Percentiles rank a stretch among this genome's conserved stretches.
Conservation (phyloP, 2,329 filamentous ascomycete genomes). For the Bretziella fagacearum region DNA sequence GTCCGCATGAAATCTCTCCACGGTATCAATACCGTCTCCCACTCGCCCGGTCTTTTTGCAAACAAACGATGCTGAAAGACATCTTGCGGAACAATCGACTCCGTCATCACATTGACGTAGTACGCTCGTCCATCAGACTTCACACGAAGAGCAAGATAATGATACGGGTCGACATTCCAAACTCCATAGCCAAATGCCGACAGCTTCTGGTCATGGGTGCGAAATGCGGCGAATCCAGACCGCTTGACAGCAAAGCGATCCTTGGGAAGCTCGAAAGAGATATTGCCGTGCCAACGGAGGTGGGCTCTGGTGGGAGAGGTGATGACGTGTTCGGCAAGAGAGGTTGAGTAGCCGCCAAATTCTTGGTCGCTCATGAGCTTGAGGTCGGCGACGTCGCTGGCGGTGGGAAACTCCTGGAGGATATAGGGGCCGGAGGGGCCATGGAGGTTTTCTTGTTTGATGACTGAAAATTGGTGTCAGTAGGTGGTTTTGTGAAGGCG, state of each 20-base stretch:
- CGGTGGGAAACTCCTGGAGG: slow-evolving; percentile 44
- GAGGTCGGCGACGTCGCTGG: slow-evolving; percentile 28
- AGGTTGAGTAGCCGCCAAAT: slow-evolving; percentile 71
- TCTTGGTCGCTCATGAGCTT: slow-evolving; percentile 77
- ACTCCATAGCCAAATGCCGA: slow-evolving; percentile 74
- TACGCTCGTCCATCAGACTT: slow-evolving; percentile 86
- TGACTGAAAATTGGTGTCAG: slow-evolving; percentile 28
- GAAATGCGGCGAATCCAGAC: slow-evolving; percentile 78
- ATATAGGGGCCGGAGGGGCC: slow-evolving; percentile 45
- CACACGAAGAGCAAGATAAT: slow-evolving; percentile 71
- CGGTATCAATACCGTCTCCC: slow-evolving; percentile 88
- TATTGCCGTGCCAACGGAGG: slow-evolving; percentile 69
- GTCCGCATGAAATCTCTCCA: slow-evolving; percentile 91
- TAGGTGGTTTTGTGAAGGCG: not conserved
- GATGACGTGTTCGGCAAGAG: slow-evolving; percentile 47
- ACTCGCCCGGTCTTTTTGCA: slow-evolving; percentile 59
- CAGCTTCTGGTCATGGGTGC: slow-evolving; percentile 57
- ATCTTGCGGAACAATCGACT: slow-evolving; percentile 85
- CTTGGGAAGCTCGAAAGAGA: slow-evolving; percentile 68
- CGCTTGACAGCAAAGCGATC: slow-evolving; percentile 58
- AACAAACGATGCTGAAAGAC: slow-evolving; percentile 88
- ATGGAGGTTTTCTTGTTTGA: slow-evolving; percentile 53
- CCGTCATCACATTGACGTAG: slow-evolving; percentile 89
- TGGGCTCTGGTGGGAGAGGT: slow-evolving; percentile 26
- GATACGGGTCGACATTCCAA: slow-evolving; percentile 83